These are phyloP conservation scores for Erodium maritimum DNA, from an alignment of 345 rosid genomes.

Conservation along the genomic window DNA sequence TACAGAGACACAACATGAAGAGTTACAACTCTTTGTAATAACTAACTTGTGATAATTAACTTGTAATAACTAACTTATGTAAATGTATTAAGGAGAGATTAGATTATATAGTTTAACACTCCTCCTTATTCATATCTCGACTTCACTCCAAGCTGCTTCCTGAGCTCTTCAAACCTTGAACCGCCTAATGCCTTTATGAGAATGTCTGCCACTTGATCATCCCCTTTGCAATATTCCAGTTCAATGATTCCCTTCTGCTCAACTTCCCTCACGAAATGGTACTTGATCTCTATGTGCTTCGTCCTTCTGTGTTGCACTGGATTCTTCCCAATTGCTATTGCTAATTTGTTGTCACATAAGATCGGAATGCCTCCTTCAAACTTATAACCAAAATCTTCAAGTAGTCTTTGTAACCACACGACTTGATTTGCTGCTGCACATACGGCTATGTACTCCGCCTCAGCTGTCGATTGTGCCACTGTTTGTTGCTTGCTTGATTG, in stretches of 20 bases:
- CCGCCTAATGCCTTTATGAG: not conserved
- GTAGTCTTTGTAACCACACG: not conserved
- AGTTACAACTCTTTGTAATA: too few relatives aligned
- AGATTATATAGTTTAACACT: too few relatives aligned
- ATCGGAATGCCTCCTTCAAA: not conserved
- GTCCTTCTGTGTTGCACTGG: not conserved
- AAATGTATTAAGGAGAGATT: too few relatives aligned
- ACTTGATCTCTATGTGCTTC: not conserved
- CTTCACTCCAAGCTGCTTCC: too few relatives aligned
- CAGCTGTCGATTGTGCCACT: not conserved
- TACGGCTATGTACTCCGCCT: not conserved
- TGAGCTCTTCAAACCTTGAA: too few relatives aligned
- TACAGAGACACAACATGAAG: too few relatives aligned
- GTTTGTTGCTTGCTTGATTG: not conserved
- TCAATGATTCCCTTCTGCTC: not conserved
- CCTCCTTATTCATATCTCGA: too few relatives aligned
- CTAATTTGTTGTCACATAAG: not conserved
- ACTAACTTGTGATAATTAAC: too few relatives aligned
- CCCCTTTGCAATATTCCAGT: not conserved
- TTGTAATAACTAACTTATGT: too few relatives aligned
- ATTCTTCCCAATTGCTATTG: not conserved
- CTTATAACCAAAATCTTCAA: not conserved
- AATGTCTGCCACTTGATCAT: slow-evolving; percentile 4
- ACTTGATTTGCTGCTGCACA: not conserved
- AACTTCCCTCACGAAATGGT: not conserved